Conservation (phyloP, 106 monocot genomes). For the Phalaenopsis aphrodite region DNA sequence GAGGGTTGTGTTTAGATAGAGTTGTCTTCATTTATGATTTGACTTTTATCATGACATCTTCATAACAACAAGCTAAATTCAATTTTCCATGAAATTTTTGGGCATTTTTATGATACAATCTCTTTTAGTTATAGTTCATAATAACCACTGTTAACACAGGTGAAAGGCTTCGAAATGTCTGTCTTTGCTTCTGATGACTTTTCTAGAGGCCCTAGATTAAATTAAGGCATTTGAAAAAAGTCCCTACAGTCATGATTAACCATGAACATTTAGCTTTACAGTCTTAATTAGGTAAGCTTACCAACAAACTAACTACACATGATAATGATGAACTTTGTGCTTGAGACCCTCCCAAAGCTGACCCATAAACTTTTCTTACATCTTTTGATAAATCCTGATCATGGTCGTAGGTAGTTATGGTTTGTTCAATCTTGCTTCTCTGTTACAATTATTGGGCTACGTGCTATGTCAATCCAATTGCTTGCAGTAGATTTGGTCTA, state of each 20-base stretch:
- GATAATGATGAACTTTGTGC: neutral
- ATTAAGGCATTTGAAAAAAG: neutral
- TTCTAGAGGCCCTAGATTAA: neutral
- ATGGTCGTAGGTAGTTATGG: neutral
- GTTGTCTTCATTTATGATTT: neutral
- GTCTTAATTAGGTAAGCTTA: neutral
- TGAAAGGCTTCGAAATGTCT: neutral
- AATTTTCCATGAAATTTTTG: neutral
- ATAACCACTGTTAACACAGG: neutral
- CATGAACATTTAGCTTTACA: neutral
- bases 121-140: neutral
- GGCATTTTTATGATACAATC: neutral
- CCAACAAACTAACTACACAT: neutral
- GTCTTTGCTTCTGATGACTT: neutral
- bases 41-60: neutral
- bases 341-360: neutral
- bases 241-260: neutral
- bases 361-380: neutral
- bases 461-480: neutral
- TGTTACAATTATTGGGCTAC: neutral
- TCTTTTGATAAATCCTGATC: neutral
- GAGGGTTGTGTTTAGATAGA: neutral
- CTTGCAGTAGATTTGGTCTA: no score
- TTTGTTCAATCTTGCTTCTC: neutral
- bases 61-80: neutral